Evolutionary conservation across 305 asterid species (phyloP).

Genomic region (Solanum hybrid): DNA sequence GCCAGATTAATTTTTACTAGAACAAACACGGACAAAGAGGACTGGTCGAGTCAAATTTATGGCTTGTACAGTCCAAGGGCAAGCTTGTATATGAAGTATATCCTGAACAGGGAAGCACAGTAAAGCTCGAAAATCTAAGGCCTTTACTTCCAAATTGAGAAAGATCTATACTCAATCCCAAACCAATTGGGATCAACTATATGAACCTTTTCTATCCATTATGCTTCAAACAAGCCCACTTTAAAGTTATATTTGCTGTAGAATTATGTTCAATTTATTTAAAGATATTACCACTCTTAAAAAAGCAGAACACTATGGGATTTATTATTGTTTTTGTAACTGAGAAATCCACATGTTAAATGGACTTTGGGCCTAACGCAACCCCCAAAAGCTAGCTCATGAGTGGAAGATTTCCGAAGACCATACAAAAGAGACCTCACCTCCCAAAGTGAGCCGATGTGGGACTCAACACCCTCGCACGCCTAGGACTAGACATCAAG

Average conservation of each 20-base stretch:
- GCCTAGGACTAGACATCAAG: not conserved
- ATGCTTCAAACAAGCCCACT: not conserved
- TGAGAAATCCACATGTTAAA: not conserved
- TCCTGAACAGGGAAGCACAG: not conserved
- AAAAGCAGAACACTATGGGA: not conserved
- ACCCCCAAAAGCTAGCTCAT: not conserved
- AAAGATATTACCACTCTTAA: not conserved
- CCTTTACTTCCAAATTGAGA: not conserved
- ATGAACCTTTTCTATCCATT: not conserved
- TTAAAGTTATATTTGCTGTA: not conserved
- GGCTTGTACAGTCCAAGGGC: not conserved
- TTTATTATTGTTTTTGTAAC: not conserved
- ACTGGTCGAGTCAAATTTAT: not conserved
- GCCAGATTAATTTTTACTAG: not conserved
- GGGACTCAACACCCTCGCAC: not conserved
- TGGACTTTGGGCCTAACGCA: not conserved
- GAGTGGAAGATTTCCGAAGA: not conserved
- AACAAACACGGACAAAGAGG: not conserved
- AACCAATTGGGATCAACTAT: not conserved
- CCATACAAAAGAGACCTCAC: not conserved
- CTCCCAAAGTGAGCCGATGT: not conserved
- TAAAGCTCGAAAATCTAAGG: not conserved
- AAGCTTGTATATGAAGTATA: not conserved
- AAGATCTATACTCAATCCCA: not conserved
- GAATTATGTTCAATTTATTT: not conserved